phyloP scores from a whole-genome alignment of 1,139 yeast genomes.

The Kluyveromyces marxianus region DNA sequence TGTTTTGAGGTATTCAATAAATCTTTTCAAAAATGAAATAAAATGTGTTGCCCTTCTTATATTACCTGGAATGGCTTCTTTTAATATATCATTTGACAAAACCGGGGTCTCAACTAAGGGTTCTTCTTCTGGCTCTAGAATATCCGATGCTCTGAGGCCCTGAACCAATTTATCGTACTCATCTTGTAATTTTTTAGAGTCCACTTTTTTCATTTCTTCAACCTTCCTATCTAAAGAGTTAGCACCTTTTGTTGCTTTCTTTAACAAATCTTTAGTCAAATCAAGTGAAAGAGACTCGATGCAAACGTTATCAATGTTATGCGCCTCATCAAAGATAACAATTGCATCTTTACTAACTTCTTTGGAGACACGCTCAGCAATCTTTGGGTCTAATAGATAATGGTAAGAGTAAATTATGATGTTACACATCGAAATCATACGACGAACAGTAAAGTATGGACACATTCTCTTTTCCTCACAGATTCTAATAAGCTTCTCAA shows the following conservation, averaged over 20 bases:
- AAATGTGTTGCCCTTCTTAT: slow-evolving; percentile 96
- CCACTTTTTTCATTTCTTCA: slow-evolving; percentile 74
- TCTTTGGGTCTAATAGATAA: slow-evolving; percentile 90
- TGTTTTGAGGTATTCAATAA: slow-evolving; percentile 89
- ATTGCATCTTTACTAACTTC: slow-evolving; percentile 90
- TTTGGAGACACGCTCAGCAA: slow-evolving; percentile 88
- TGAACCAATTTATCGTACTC: slow-evolving; percentile 89
- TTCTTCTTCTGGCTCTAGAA: slow-evolving; percentile 46
- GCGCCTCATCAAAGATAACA: slow-evolving; percentile 96
- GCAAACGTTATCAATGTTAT: slow-evolving; percentile 96
- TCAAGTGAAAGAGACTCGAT: slow-evolving; percentile 91
- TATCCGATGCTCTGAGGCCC: slow-evolving; percentile 47
- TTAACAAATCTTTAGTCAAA: slow-evolving; percentile 73
- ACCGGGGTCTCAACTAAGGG: slow-evolving; percentile 83
- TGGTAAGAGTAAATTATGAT: slow-evolving; percentile 94
- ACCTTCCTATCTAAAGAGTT: slow-evolving; percentile 65
- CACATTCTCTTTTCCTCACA: slow-evolving; percentile 78
- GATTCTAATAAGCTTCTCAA: slow-evolving; percentile 70
- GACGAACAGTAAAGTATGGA: slow-evolving; percentile 94
- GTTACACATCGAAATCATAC: slow-evolving; percentile 95
- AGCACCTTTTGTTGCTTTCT: slow-evolving; percentile 78
- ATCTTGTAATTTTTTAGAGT: slow-evolving; percentile 73
- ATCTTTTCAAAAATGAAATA: slow-evolving; percentile 81
- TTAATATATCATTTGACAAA: slow-evolving; percentile 72
- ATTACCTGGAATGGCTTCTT: slow-evolving; percentile 95